These are phyloP conservation scores for Emergomyces orientalis DNA, from an alignment of 2,329 filamentous ascomycete genomes.

Conservation along the genomic window DNA sequence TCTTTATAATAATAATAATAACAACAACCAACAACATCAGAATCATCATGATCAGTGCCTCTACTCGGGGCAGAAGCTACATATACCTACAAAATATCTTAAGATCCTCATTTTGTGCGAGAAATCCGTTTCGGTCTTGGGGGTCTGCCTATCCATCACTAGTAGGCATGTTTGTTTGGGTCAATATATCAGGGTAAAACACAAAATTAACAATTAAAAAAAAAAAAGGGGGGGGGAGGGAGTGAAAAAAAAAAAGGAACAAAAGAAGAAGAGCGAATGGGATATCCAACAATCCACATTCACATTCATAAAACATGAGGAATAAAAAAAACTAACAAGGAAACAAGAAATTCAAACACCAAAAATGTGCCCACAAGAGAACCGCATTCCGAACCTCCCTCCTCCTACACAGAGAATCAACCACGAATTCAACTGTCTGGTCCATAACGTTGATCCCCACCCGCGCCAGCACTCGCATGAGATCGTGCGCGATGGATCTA, in stretches of 20 bases:
- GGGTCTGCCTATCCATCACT: conserved; percentile 7
- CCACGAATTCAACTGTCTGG: neutral
- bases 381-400: neutral
- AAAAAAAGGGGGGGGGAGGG: too few species aligned
- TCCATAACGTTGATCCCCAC: neutral
- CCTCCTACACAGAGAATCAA: neutral
- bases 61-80: too few species aligned
- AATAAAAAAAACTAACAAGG: conserved; percentile 3
- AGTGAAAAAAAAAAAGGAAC: too few species aligned
- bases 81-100: too few species aligned
- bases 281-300: neutral
- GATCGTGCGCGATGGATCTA: conserved; percentile 4
- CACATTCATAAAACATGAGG: neutral
- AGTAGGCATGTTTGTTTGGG: neutral
- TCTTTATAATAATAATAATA: neutral
- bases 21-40: too few species aligned
- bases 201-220: too few species aligned
- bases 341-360: conserved; percentile 9
- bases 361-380: conserved; percentile 1
- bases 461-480: neutral
- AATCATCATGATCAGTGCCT: too few species aligned
- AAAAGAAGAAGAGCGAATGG: too few species aligned
- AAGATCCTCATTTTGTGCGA: too few species aligned
- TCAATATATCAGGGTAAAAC: too few species aligned
- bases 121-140: too few species aligned